Evolutionary conservation across 805 yeast species (phyloP), one percentile per base, ranked within the genome.

Genomic region (Saccharomycopsis guyanensis): DNA sequence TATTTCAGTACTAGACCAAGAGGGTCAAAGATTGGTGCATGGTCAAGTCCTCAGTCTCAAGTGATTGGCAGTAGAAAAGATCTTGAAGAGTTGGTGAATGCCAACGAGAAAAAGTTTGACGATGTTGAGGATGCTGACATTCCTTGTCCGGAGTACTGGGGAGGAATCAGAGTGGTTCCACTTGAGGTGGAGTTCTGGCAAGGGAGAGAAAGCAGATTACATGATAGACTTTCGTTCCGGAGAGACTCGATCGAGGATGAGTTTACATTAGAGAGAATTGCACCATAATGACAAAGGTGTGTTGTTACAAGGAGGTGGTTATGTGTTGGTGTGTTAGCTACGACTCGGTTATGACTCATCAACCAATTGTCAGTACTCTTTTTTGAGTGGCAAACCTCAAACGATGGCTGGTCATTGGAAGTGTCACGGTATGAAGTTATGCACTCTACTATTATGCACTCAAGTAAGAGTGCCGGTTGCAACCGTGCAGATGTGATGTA

Each of bases 121-220:
- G 78, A 72, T 35, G 61, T 65, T 36, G 20, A 38, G 29, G 82
- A 73, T 43, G 76, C 76, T 31, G 78, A 80, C 33, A 78, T 93
- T 38, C 94, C 95, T 24, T 83, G 95, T 53, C 98, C 98, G 13
- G 89, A 85, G 31, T 82, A 69, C 61, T 93, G 98, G 98, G 98
- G 97, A 45, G 98, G 98, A 0, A 61, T 93, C 42, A 73, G 95
- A 58, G 72, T 93, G 15, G 78, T 83, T 36, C 98, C 98, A 3
- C 66, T 86, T 39, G 95, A 87, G 59, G 75, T 91, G 54, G 98
- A 93, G 66, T 93, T 91, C 60, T 93, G 97, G 97, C 98, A 93
- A 67, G 98, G 98, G 15, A 78, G 98, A 53, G 71, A 75, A 50
- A 82, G 86, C 59, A 76, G 98, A 62, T 69, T 91, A 43, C 98